Conservation (phyloP, 2,329 filamentous ascomycete genomes). For the Botrytis elliptica region DNA sequence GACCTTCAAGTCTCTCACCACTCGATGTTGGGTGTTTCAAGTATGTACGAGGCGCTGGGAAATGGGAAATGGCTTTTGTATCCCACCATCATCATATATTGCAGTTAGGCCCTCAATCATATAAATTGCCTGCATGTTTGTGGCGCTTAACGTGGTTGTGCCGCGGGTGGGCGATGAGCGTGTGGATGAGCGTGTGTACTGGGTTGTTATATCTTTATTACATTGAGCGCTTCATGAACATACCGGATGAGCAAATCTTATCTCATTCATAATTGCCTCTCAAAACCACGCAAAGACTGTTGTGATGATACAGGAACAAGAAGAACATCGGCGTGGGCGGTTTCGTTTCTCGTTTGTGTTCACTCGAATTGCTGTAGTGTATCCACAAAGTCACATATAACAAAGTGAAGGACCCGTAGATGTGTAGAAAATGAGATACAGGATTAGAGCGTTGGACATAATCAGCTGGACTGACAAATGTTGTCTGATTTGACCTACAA, state of each 20-base stretch:
- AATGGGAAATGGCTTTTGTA: not conserved
- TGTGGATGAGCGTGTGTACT: not conserved
- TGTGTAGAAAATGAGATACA: not conserved
- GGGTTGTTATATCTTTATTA: not conserved
- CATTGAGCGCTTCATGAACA: not conserved
- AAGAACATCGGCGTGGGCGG: not conserved
- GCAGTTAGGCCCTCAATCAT: not conserved
- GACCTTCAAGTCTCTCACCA: not conserved
- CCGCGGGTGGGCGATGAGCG: too few relatives aligned
- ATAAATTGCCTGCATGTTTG: not conserved
- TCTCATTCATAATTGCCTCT: too few relatives aligned
- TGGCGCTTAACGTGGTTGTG: not conserved
- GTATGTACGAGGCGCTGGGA: not conserved
- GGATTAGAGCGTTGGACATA: not conserved
- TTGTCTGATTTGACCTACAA: not conserved
- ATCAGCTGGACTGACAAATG: not conserved
- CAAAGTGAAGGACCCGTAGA: not conserved
- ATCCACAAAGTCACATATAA: not conserved
- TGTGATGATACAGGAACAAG: not conserved
- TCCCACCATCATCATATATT: not conserved
- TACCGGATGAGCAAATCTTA: not conserved
- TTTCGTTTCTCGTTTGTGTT: not conserved
- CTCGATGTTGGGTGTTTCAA: not conserved
- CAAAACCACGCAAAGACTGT: not conserved
- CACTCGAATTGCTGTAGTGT: too few relatives aligned